phyloP scores from a whole-genome alignment of 768 basidiomycete species.

The Rhizopogon roseolus region DNA sequence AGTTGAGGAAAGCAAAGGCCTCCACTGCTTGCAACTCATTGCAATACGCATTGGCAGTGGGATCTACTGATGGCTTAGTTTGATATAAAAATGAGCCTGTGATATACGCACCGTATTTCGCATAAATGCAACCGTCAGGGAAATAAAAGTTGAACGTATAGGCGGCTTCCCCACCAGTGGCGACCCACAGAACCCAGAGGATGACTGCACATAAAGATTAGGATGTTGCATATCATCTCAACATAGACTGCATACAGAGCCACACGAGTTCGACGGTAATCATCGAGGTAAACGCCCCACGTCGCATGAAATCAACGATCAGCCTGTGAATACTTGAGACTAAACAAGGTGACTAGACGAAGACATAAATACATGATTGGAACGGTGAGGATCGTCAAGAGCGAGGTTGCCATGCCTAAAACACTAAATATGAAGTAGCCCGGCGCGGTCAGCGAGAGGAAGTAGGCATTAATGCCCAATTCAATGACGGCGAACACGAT shows the following conservation, averaged over 20 bases:
- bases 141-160: not conserved
- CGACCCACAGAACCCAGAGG: conserved; percentile 37
- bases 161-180: conserved; percentile 26
- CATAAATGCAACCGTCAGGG: conserved; percentile 7
- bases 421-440: conserved; percentile 19
- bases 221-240: not conserved
- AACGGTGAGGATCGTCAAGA: conserved; percentile 25
- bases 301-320: conserved; percentile 28
- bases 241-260: conserved; percentile 26
- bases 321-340: conserved; percentile 21
- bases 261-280: conserved; percentile 32
- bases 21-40: conserved; percentile 24
- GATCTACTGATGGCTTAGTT: conserved; percentile 9
- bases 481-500: conserved; percentile 25
- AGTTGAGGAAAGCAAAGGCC: conserved; percentile 34
- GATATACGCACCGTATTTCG: conserved; percentile 2
- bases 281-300: conserved; percentile 35
- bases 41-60: conserved; percentile 14
- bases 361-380: conserved; percentile 18
- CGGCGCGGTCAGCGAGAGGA: conserved; percentile 17
- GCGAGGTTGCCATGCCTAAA: conserved; percentile 23
- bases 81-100: not conserved
- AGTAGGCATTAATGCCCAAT: conserved; percentile 22
- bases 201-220: conserved; percentile 13
- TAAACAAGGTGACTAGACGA: not conserved